Conservation (phyloP, 2,329 filamentous ascomycete species). For the Coleophoma crateriformis region DNA sequence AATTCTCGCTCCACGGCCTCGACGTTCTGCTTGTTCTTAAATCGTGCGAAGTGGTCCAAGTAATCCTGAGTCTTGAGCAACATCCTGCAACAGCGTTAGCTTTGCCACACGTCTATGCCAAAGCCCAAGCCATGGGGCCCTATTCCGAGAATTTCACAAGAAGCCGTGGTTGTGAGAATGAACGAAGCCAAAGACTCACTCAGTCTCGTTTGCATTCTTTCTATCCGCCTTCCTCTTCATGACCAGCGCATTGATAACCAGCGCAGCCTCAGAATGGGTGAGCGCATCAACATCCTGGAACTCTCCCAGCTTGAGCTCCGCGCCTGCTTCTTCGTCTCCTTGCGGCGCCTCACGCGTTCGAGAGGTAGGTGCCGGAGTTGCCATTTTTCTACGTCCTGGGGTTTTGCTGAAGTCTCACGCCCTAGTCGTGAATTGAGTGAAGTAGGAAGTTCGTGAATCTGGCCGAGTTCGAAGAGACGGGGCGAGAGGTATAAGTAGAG, state of each 20-base stretch:
- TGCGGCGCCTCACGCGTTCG: constrained; percentile 63
- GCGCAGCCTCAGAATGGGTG: constrained; percentile 84
- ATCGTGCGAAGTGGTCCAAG: constrained; percentile 88
- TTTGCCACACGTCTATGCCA: not conserved
- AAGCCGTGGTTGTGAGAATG: not conserved
- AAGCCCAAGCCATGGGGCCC: not conserved
- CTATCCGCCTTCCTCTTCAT: constrained; percentile 72
- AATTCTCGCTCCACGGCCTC: constrained; percentile 89
- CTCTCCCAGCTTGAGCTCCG: constrained; percentile 81
- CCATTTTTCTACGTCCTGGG: constrained; percentile 8
- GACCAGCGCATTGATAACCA: constrained; percentile 87
- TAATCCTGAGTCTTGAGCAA: constrained; percentile 87
- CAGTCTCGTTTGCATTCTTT: constrained; percentile 79
- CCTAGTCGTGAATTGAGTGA: too few species aligned
- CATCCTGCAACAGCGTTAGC: constrained; percentile 44
- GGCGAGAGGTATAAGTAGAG: not conserved
- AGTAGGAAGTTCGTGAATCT: too few species aligned
- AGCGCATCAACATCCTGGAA: constrained; percentile 89
- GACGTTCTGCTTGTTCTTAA: constrained; percentile 92
- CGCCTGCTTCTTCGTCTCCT: constrained; percentile 83
- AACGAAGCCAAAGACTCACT: constrained; percentile 47
- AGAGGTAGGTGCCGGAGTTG: constrained; percentile 35
- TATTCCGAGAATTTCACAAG: not conserved
- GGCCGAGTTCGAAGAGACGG: not conserved
- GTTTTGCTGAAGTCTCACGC: too few species aligned